A percentile compares a stretch with the other conserved stretches of the same genome.
Evolutionary conservation across 192 early-diverging fungal species (phyloP).

Genomic region (Linnemannia exigua): DNA sequence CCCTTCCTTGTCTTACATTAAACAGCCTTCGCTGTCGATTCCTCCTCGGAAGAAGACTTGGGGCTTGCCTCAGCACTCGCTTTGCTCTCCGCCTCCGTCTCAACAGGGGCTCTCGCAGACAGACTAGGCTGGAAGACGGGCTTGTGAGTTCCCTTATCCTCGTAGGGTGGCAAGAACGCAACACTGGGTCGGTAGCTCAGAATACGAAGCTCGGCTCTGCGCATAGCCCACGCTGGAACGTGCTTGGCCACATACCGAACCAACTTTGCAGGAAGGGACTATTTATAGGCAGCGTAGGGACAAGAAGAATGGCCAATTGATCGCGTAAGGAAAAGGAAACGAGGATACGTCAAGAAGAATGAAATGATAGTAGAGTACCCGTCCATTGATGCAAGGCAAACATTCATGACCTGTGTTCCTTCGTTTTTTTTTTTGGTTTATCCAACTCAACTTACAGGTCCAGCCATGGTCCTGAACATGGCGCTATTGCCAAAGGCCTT

Average conservation of each 20-base stretch:
- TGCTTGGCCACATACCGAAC: constrained; percentile 12
- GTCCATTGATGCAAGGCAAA: no score
- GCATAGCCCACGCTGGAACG: constrained; percentile 12
- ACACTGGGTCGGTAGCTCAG: constrained; percentile 26
- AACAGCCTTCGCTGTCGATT: background rate
- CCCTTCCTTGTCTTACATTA: background rate
- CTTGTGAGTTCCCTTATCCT: constrained; percentile 15
- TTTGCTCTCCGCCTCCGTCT: background rate
- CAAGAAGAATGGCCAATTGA: background rate
- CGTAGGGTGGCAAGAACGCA: background rate
- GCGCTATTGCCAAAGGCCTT: constrained; percentile 3
- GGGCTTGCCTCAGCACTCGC: no score
- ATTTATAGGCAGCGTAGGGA: background rate
- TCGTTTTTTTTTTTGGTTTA: background rate
- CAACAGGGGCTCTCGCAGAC: background rate
- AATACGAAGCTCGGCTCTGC: background rate
- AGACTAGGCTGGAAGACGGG: constrained; percentile 23
- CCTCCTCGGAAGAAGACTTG: background rate
- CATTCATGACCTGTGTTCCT: background rate
- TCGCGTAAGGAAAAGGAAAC: no score
- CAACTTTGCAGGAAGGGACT: background rate
- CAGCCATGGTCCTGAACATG: background rate
- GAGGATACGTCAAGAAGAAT: no score
- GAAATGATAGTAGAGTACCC: no score
- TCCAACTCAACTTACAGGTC: background rate